Conservation (phyloP, 1,284 basidiomycete genomes). For the Moesziomyces globuligerus region DNA sequence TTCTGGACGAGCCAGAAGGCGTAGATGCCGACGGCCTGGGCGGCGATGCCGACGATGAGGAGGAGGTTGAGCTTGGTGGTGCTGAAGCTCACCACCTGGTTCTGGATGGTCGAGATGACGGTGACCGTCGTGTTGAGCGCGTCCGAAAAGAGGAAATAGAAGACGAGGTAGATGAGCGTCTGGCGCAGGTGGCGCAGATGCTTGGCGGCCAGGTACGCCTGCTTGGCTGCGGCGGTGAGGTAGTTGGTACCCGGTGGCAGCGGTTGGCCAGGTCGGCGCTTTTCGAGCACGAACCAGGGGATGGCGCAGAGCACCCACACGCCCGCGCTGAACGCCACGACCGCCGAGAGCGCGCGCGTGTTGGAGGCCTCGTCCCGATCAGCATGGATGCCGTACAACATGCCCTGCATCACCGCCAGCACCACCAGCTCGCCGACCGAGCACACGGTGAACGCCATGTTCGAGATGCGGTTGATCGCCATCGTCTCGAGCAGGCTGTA, state of each 20-base stretch:
- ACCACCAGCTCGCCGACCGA: conserved; percentile 79
- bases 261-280: conserved; percentile 56
- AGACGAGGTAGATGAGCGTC: conserved; percentile 71
- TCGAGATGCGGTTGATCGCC: conserved; percentile 84
- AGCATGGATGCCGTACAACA: conserved; percentile 75
- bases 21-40: conserved; percentile 78
- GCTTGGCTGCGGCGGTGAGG: conserved; percentile 73
- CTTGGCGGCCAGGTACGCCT: conserved; percentile 27
- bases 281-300: conserved; percentile 75
- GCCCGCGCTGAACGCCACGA: conserved; percentile 52
- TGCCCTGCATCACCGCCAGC: conserved; percentile 80
- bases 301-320: conserved; percentile 78
- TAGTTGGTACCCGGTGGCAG: conserved; percentile 76
- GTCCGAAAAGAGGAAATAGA: conserved; percentile 82
- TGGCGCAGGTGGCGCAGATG: conserved; percentile 20
- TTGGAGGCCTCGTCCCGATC: conserved; percentile 48
- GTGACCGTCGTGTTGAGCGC: conserved; percentile 82
- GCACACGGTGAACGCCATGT: conserved; percentile 81
- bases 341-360: conserved; percentile 71
- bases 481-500: conserved; percentile 81
- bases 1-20: conserved; percentile 79
- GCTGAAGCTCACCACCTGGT: conserved; percentile 78
- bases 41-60: conserved; percentile 79
- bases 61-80: conserved; percentile 77
- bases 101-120: conserved; percentile 79